Evolutionary conservation across 2,329 filamentous ascomycete genomes (phyloP).

Genomic region (Nigrograna mackinnonii): DNA sequence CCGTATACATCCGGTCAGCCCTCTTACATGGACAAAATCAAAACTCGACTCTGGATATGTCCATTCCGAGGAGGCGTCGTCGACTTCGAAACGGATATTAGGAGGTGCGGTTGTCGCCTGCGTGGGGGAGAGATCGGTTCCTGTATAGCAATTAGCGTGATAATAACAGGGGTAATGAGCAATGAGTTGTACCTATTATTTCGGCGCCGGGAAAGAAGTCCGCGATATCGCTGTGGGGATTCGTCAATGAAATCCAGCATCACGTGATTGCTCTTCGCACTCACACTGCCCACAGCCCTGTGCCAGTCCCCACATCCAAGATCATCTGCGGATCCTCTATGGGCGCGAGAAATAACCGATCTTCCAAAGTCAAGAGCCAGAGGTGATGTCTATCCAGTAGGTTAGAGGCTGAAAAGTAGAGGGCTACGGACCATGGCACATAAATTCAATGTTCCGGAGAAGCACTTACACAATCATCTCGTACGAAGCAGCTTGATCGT

Average conservation of each 20-base stretch:
- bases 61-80: constrained; percentile 47
- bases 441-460: not conserved
- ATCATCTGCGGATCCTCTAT: constrained; percentile 28
- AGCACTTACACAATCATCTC: constrained; percentile 26
- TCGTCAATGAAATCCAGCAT: not conserved
- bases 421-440: no score
- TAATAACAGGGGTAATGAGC: no score
- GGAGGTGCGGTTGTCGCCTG: constrained; percentile 38
- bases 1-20: constrained; percentile 44
- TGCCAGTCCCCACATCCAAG: constrained; percentile 40
- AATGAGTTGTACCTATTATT: constrained; percentile 25
- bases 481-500: constrained; percentile 29
- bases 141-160: constrained; percentile 13
- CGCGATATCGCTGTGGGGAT: constrained; percentile 32
- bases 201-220: constrained; percentile 39
- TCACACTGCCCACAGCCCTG: constrained; percentile 38
- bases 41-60: constrained; percentile 41
- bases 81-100: constrained; percentile 50
- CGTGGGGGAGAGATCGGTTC: constrained; percentile 40
- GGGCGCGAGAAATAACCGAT: constrained; percentile 39
- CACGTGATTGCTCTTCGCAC: not conserved
- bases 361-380: constrained; percentile 37
- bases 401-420: not conserved
- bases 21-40: constrained; percentile 44
- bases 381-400: constrained; percentile 28